These are phyloP conservation scores for Coniochaeta ligniaria DNA, from an alignment of 2,329 filamentous ascomycete genomes.

Conservation along the genomic window DNA sequence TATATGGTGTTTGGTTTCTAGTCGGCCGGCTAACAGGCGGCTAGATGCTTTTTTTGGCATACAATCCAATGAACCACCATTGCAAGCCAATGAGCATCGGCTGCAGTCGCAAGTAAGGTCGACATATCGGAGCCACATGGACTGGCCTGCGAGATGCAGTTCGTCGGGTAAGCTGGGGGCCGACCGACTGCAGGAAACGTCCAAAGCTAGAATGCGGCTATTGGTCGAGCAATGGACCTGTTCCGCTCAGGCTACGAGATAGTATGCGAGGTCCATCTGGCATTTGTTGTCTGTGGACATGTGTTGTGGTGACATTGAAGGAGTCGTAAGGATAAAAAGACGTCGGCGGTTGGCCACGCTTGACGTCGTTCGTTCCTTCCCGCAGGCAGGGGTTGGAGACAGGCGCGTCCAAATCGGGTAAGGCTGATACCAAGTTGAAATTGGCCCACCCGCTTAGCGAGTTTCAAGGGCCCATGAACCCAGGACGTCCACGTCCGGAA, in stretches of 20 bases:
- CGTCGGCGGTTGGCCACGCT: neutral
- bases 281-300: neutral
- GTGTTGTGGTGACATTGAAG: neutral
- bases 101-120: neutral
- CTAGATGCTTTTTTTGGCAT: neutral
- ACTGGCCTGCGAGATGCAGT: neutral
- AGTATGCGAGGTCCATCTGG: neutral
- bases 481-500: conserved; percentile 17
- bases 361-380: conserved; percentile 5
- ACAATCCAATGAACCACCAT: neutral
- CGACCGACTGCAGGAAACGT: neutral
- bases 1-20: conserved; percentile 9
- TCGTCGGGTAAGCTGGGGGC: neutral
- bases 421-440: conserved; percentile 41
- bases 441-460: conserved; percentile 39
- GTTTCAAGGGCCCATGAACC: conserved; percentile 39
- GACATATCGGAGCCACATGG: neutral
- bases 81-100: neutral
- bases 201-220: too few relatives aligned
- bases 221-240: neutral
- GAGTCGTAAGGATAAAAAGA: neutral
- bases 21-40: conserved; percentile 4
- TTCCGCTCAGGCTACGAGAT: neutral
- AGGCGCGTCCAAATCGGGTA: conserved; percentile 16
- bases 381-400: conserved; percentile 8